phyloP scores from a whole-genome alignment of 1,139 yeast species.

The Hyphopichia pseudoburtonii region DNA sequence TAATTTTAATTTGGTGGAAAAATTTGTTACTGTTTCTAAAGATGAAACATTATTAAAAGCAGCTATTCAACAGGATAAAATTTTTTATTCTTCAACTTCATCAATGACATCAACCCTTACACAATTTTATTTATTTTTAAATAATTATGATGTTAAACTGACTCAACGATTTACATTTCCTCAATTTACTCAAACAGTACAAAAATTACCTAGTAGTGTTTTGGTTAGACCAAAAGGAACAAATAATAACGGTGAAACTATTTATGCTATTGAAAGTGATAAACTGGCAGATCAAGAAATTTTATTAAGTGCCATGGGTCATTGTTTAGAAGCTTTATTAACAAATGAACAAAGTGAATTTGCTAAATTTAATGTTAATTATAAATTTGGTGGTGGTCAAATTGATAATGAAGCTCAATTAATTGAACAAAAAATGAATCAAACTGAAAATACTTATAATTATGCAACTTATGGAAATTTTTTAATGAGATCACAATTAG shows the following conservation, averaged over 20 bases:
- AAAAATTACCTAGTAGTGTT: slow-evolving; percentile 38
- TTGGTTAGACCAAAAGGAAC: slow-evolving; percentile 38
- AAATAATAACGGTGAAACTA: slow-evolving; percentile 27
- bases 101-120: slow-evolving; percentile 77
- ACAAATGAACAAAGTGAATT: slow-evolving; percentile 58
- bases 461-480: slow-evolving; percentile 70
- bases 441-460: slow-evolving; percentile 51
- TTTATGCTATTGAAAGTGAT: slow-evolving; percentile 72
- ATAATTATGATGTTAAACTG: slow-evolving; percentile 34
- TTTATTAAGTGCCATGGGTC: slow-evolving; percentile 76
- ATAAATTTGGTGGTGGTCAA: slow-evolving; percentile 6
- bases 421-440: slow-evolving; percentile 16
- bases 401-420: background rate
- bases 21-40: slow-evolving; percentile 67
- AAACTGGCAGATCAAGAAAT: slow-evolving; percentile 68
- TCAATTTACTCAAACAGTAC: slow-evolving; percentile 32
- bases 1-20: slow-evolving; percentile 56
- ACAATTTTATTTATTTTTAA: slow-evolving; percentile 75
- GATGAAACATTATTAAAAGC: slow-evolving; percentile 53
- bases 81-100: slow-evolving; percentile 79
- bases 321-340: slow-evolving; percentile 69
- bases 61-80: slow-evolving; percentile 41
- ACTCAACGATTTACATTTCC: slow-evolving; percentile 32
- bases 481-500: slow-evolving; percentile 86
- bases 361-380: slow-evolving; percentile 26